Evolutionary conservation across 2,329 filamentous ascomycete species (phyloP), one percentile per base, ranked within the genome.

Genomic region (Stachybotrys chartarum): DNA sequence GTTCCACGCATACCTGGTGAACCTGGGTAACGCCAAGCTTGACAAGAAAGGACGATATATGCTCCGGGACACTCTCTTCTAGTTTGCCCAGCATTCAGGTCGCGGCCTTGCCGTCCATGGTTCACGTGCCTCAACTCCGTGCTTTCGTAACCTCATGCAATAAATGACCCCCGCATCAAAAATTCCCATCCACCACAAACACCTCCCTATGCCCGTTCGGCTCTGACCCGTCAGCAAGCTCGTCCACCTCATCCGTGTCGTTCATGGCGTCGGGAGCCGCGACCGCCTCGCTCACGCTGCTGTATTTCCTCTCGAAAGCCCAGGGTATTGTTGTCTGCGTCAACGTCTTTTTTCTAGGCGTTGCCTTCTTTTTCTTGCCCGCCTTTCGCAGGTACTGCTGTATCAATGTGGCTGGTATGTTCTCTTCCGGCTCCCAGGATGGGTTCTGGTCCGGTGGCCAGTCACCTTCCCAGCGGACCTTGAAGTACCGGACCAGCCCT

Each of bases 361-460:
- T 24, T 46, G 55, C 47, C 52, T 54, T 56, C 12, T 59, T 57
- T 57, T 66, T 68, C 50, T 63, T 65, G 18, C 60, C 67, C 3
- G 49, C 54, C 12, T 61, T 60, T 51, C 70, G 72, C 8, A 67
- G 56, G 55, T 77, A 84, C 3, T 66, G 67, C 7, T 64, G 67
- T 1, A 82, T 68, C 45, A 82, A 61, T 0, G 56, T 56, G 0
- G 63, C 55, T 0, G 77, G 66, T 3, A 84, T 73, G 53, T 83
- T 81, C 4, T 73, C 72, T 58, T 78, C 75, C 0, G 80, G 81
- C 61, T 84, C 81, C 81, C 81, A 84, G 0, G 80, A 79, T 0
- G 79, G 78, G 54, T 84, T 83, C 61, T 83, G 74, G 8, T 76
- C 77, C 0, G 72, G 66, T 0, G 81, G 79, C 81, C 81, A 84